A percentile compares a stretch with the other conserved stretches of the same genome.
phyloP scores from a whole-genome alignment of 257 asterid species.

The Galeopsis tetrahit region DNA sequence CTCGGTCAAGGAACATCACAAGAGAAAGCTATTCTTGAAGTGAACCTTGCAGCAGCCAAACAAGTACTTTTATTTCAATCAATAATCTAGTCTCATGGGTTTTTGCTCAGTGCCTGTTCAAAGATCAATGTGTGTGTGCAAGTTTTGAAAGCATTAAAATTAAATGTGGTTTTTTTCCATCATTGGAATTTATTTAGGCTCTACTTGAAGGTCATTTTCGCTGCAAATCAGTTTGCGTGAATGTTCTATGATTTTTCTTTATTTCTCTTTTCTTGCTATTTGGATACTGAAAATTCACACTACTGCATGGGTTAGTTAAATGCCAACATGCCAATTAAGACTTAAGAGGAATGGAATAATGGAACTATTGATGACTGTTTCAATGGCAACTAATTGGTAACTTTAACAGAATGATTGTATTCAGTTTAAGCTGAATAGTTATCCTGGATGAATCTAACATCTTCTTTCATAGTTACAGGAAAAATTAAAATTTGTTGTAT shows the following conservation, averaged over 20 bases:
- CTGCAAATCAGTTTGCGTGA: slow-evolving; percentile 10
- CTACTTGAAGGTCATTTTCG: not conserved
- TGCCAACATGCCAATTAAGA: slow-evolving; percentile 2
- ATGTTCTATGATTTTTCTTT: not conserved
- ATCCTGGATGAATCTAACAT: not conserved
- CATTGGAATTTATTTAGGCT: slow-evolving; percentile 11
- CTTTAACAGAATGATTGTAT: not conserved
- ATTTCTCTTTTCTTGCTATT: slow-evolving; percentile 25
- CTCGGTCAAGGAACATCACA: slow-evolving; percentile 95
- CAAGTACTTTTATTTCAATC: slow-evolving; percentile 56
- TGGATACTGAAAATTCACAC: slow-evolving; percentile 7
- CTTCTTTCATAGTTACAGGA: not conserved
- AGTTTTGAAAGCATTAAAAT: not conserved
- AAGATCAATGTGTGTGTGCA: slow-evolving; percentile 11
- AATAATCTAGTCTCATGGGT: slow-evolving; percentile 27
- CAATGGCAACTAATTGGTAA: slow-evolving; percentile 5
- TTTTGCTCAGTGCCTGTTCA: slow-evolving; percentile 5
- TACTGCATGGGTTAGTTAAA: slow-evolving; percentile 5
- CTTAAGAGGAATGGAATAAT: not conserved
- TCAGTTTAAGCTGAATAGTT: not conserved
- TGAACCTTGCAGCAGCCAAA: slow-evolving; percentile 93
- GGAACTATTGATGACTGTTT: slow-evolving; percentile 2
- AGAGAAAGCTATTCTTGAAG: slow-evolving; percentile 91
- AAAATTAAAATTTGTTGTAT: not conserved
- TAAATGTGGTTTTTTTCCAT: not conserved